These are phyloP conservation scores for Rhododendron griersonianum DNA, from an alignment of 148 eudicot genomes.

Conservation along the genomic window DNA sequence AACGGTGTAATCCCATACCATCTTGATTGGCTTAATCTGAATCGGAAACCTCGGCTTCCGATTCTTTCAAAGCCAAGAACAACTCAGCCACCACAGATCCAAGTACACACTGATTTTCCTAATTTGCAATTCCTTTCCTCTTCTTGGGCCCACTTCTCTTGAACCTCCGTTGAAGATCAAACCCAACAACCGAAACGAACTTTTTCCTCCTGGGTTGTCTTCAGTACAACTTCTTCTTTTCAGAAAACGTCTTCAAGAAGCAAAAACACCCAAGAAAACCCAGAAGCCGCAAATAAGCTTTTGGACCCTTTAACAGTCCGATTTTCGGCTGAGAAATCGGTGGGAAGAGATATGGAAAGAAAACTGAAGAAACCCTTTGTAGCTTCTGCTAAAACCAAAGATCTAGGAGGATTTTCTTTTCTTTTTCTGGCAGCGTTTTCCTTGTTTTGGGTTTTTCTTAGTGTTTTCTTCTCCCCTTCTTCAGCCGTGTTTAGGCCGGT, in stretches of 20 bases:
- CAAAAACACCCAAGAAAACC: background rate
- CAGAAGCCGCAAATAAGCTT: background rate
- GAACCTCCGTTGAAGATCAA: background rate
- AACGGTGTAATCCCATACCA: conserved; percentile 29
- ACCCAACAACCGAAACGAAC: background rate
- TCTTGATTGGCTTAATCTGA: conserved; percentile 29
- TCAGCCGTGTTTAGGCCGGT: background rate
- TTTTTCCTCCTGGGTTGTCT: background rate
- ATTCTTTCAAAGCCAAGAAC: background rate
- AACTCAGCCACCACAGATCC: conserved; percentile 4
- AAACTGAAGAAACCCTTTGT: background rate
- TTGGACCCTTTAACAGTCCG: background rate
- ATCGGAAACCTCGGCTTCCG: conserved; percentile 33
- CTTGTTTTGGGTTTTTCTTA: background rate
- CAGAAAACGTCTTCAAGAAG: background rate
- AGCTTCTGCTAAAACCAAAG: background rate
- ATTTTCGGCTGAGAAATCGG: background rate
- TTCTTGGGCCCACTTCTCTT: background rate
- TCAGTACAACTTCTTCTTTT: background rate
- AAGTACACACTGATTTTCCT: conserved; percentile 17
- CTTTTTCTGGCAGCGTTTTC: background rate
- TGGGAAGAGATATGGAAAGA: background rate
- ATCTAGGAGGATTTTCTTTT: background rate
- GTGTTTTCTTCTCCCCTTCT: background rate
- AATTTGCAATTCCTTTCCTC: background rate